Conservation (phyloP, 768 basidiomycete species). For the Auricularia cornea region DNA sequence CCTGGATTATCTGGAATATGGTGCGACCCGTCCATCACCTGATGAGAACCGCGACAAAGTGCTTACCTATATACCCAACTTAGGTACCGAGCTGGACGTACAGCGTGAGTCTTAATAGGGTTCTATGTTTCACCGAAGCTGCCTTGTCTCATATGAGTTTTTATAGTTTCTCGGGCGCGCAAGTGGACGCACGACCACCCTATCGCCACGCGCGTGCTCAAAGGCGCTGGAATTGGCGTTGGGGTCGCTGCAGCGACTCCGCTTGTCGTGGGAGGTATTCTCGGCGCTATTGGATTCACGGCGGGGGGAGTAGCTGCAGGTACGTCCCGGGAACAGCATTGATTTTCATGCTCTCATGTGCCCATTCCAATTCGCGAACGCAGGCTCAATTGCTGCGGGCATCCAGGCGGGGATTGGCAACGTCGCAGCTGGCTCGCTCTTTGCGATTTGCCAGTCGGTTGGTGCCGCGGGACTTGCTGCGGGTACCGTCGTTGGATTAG, state of each 20-base stretch:
- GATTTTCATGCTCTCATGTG: too few relatives aligned
- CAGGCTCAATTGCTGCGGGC: constrained; percentile 16
- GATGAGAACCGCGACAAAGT: too few relatives aligned
- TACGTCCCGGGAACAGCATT: not conserved
- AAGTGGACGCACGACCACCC: too few relatives aligned
- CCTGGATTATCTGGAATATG: too few relatives aligned
- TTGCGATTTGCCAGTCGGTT: constrained; percentile 14
- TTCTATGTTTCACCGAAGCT: too few relatives aligned
- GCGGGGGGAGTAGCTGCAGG: constrained; percentile 7
- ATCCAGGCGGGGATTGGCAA: constrained; percentile 17
- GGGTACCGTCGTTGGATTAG: not conserved
- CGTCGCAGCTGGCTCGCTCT: constrained; percentile 14
- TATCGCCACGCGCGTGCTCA: not conserved
- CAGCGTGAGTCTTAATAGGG: too few relatives aligned
- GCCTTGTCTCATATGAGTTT: too few relatives aligned
- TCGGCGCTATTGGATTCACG: constrained; percentile 3
- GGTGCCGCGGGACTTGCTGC: not conserved
- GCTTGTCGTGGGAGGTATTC: not conserved
- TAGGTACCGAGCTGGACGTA: too few relatives aligned
- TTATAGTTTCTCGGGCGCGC: too few relatives aligned
- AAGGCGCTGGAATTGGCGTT: not conserved
- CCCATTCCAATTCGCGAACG: not conserved
- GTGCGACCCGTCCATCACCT: too few relatives aligned
- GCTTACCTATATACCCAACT: too few relatives aligned
- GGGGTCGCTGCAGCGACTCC: not conserved